A percentile compares a stretch with the other conserved stretches of the same genome.
phyloP scores from a whole-genome alignment of 2,329 filamentous ascomycete species.

The Nigrograna mackinnonii region DNA sequence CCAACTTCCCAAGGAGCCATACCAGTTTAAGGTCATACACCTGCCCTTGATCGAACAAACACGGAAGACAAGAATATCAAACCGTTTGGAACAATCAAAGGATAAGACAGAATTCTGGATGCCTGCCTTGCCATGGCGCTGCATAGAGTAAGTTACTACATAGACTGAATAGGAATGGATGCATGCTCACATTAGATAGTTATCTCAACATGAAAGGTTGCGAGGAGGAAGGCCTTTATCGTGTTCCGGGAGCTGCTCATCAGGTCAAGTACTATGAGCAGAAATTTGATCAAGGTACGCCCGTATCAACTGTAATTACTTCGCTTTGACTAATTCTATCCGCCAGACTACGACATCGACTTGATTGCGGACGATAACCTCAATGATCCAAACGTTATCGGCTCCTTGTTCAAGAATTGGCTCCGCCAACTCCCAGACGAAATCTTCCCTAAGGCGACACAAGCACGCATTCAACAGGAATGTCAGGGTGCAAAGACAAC shows the following conservation, averaged over 20 bases:
- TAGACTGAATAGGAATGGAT: too few relatives aligned
- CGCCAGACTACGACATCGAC: conserved; percentile 79
- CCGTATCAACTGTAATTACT: neutral
- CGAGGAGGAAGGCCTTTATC: conserved; percentile 91
- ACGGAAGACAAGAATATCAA: conserved; percentile 87
- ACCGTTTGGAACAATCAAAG: conserved; percentile 80
- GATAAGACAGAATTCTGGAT: conserved; percentile 99
- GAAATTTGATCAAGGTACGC: conserved; percentile 81
- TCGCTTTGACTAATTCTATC: neutral
- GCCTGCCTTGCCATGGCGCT: conserved; percentile 92
- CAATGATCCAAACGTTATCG: conserved; percentile 95
- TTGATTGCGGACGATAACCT: conserved; percentile 85
- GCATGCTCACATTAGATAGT: conserved; percentile 46
- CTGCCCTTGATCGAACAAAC: conserved; percentile 86
- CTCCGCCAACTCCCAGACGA: conserved; percentile 93
- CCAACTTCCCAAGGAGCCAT: conserved; percentile 75
- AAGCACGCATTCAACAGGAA: conserved; percentile 78
- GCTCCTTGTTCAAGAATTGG: conserved; percentile 96
- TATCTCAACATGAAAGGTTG: conserved; percentile 94
- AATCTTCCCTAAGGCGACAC: conserved; percentile 82
- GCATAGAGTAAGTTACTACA: conserved; percentile 70
- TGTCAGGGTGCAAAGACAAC: conserved; percentile 79
- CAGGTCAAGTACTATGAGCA: conserved; percentile 94
- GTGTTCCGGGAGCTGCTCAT: conserved; percentile 85
- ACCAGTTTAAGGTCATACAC: conserved; percentile 83